Percentiles rank a stretch among this genome's conserved stretches.
phyloP scores from a whole-genome alignment of 805 yeast species.

The Dipodascopsis tothii region DNA sequence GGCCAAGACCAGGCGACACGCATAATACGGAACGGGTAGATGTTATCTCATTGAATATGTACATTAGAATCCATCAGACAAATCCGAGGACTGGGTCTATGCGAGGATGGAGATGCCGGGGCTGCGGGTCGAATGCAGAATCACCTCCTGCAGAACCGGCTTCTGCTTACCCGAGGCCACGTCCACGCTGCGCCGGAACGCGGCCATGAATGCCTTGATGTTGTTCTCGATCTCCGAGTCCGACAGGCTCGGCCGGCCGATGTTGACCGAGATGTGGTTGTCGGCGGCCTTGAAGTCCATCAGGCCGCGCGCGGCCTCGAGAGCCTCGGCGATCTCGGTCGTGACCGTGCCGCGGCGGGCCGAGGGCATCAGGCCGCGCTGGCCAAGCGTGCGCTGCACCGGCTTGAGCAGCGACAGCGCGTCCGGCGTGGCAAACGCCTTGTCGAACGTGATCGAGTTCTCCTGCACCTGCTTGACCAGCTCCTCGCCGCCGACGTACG shows the following conservation, averaged over 20 bases:
- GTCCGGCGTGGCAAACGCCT: conserved; percentile 80
- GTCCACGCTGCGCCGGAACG: conserved; percentile 9
- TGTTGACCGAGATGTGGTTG: conserved; percentile 1
- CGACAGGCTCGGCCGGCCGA: conserved; percentile 13
- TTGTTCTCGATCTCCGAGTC: conserved; percentile 7
- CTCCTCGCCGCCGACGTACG: conserved; percentile 63
- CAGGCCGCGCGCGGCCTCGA: conserved; percentile 3
- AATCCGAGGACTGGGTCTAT: neutral
- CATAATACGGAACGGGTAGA: neutral
- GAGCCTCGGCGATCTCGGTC: conserved; percentile 6
- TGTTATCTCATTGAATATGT: neutral
- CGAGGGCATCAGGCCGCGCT: conserved; percentile 81
- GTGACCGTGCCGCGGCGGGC: conserved; percentile 76
- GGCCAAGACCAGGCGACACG: neutral
- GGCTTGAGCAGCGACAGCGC: conserved; percentile 53
- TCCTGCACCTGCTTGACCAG: conserved; percentile 56
- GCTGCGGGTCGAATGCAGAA: conserved; percentile 15
- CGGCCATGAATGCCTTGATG: conserved; percentile 12
- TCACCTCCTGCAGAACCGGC: conserved; percentile 14
- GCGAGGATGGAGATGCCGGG: conserved; percentile 16
- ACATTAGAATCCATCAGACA: neutral
- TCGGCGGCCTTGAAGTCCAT: conserved; percentile 7
- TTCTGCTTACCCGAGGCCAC: conserved; percentile 1
- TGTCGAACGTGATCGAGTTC: conserved; percentile 54
- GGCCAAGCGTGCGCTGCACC: conserved; percentile 78